Conservation (phyloP, 768 basidiomycete genomes). For the Daedaleopsis nitida region DNA sequence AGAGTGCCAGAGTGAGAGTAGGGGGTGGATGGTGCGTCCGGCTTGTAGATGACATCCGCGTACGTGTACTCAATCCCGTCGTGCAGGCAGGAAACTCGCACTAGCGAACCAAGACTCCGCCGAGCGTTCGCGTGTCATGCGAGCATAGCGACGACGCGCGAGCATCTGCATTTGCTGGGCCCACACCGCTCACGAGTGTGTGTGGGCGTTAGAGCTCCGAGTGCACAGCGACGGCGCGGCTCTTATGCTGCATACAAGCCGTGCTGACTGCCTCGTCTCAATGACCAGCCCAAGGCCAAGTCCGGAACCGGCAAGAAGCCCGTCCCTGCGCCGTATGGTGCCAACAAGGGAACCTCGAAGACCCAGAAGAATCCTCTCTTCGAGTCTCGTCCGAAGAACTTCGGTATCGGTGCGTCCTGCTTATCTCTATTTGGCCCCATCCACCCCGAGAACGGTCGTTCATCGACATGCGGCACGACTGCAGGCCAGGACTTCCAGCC, state of each 20-base stretch:
- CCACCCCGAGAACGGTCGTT: not conserved
- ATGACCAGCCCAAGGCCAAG: conserved; percentile 85
- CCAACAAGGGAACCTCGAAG: conserved; percentile 68
- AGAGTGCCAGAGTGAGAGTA: conserved; percentile 12
- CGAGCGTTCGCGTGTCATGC: conserved; percentile 35
- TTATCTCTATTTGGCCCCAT: not conserved
- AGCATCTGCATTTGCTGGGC: conserved; percentile 41
- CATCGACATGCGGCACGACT: not conserved
- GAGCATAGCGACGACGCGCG: conserved; percentile 39
- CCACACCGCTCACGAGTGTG: conserved; percentile 23
- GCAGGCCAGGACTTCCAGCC: conserved; percentile 93
- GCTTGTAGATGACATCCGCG: conserved; percentile 9
- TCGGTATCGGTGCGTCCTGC: conserved; percentile 78
- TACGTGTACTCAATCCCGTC: not conserved
- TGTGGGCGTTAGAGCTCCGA: conserved; percentile 57
- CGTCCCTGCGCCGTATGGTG: conserved; percentile 81
- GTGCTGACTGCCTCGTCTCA: conserved; percentile 64
- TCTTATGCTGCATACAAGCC: conserved; percentile 21
- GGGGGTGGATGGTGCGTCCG: conserved; percentile 33
- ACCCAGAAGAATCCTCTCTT: conserved; percentile 94
- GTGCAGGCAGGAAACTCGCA: conserved; percentile 16
- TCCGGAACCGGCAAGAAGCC: conserved; percentile 84
- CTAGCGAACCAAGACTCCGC: conserved; percentile 23
- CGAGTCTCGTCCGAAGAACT: conserved; percentile 88
- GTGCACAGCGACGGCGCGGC: conserved; percentile 38